Evolutionary conservation across 1,284 basidiomycete genomes (phyloP).

Genomic region (Puccinia triticina): DNA sequence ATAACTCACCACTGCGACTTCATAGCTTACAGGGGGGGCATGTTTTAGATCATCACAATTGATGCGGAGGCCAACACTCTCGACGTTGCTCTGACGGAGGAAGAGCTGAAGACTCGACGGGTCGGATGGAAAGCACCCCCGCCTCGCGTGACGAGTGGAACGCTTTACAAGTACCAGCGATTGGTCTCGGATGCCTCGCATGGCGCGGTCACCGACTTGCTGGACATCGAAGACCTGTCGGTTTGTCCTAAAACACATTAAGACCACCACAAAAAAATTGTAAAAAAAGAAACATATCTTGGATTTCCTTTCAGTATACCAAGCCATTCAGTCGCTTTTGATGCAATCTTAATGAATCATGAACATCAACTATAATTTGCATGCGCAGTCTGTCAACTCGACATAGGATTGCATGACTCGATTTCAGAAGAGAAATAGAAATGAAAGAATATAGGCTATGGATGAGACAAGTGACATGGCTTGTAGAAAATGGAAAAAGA

Average conservation of each 20-base stretch:
- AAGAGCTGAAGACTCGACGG: constrained; percentile 35
- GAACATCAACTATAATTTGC: too few species aligned
- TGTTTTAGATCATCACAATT: constrained; percentile 43
- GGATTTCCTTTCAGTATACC: background rate
- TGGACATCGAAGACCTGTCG: constrained; percentile 46
- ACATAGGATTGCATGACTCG: too few species aligned
- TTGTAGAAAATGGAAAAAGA: too few species aligned
- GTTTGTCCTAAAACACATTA: background rate
- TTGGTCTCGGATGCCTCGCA: constrained; percentile 49
- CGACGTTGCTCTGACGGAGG: constrained; percentile 37
- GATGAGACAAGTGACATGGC: too few species aligned
- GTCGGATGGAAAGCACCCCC: constrained; percentile 42
- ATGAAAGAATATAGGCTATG: too few species aligned
- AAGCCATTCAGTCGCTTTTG: too few species aligned
- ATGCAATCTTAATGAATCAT: too few species aligned
- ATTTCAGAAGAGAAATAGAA: too few species aligned
- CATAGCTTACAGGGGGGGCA: background rate
- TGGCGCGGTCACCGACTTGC: constrained; percentile 47
- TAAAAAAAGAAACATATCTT: background rate
- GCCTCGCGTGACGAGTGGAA: constrained; percentile 10
- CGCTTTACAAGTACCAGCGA: constrained; percentile 43
- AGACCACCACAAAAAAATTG: background rate
- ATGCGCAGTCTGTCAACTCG: too few species aligned
- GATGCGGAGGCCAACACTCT: constrained; percentile 50
- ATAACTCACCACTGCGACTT: background rate